phyloP scores from a whole-genome alignment of 768 basidiomycete genomes.

The Tremella yokohamensis region DNA sequence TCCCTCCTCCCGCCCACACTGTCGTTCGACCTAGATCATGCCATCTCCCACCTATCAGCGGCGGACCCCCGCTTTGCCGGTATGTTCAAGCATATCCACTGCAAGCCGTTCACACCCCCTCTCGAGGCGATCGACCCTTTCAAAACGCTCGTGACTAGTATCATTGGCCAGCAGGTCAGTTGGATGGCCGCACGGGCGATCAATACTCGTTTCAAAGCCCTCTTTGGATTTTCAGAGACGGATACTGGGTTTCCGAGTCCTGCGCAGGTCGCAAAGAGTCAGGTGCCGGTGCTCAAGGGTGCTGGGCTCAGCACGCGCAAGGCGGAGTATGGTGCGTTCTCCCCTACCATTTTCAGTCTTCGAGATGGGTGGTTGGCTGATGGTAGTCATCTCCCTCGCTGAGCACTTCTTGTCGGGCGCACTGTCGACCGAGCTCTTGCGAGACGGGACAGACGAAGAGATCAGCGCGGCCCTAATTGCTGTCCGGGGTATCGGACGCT shows the following conservation, averaged over 20 bases:
- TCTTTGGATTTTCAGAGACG: slow-evolving; percentile 61
- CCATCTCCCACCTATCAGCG: slow-evolving; percentile 65
- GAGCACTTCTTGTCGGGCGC: slow-evolving; percentile 74
- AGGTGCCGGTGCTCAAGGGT: slow-evolving; percentile 60
- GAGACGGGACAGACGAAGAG: slow-evolving; percentile 70
- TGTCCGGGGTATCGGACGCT: slow-evolving; percentile 71
- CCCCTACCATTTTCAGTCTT: background rate
- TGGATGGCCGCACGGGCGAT: slow-evolving; percentile 84
- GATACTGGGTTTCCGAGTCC: slow-evolving; percentile 63
- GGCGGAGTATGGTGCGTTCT: slow-evolving; percentile 74
- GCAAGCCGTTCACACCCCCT: slow-evolving; percentile 65
- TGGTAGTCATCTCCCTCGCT: slow-evolving; percentile 71
- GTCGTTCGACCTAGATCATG: slow-evolving; percentile 72
- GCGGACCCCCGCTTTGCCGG: slow-evolving; percentile 69
- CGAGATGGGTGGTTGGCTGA: background rate
- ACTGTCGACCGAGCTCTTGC: slow-evolving; percentile 67
- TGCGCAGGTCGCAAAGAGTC: slow-evolving; percentile 62
- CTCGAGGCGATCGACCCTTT: slow-evolving; percentile 77
- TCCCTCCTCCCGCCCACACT: slow-evolving; percentile 66
- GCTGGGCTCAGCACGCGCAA: slow-evolving; percentile 82
- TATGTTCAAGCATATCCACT: slow-evolving; percentile 64
- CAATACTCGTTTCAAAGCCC: slow-evolving; percentile 68
- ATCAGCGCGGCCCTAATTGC: slow-evolving; percentile 69
- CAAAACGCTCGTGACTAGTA: slow-evolving; percentile 69
- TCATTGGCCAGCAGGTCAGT: slow-evolving; percentile 62